These are phyloP conservation scores for Aspergillus aculeatus DNA, from an alignment of 2,329 filamentous ascomycete species.

Conservation along the genomic window DNA sequence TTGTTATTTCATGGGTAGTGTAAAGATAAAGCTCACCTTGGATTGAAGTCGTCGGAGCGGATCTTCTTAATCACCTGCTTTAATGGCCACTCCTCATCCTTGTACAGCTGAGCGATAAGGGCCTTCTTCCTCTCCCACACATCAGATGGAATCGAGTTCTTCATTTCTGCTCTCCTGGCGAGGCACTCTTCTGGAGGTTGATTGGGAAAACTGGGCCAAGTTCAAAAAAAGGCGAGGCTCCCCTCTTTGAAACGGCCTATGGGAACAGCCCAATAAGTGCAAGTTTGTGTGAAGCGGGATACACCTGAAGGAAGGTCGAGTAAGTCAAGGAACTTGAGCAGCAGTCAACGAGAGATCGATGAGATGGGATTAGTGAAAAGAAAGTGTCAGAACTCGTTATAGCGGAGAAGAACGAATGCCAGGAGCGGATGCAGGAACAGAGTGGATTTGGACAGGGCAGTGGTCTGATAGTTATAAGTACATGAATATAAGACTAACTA, in stretches of 20 bases:
- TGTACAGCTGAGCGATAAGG: conserved; percentile 43
- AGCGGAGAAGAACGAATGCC: not conserved
- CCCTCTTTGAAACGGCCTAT: not conserved
- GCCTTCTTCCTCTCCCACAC: conserved; percentile 46
- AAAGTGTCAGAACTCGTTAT: not conserved
- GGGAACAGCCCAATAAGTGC: not conserved
- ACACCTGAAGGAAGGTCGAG: not conserved
- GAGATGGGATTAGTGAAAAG: conserved; percentile 17
- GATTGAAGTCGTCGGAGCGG: conserved; percentile 43
- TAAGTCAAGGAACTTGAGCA: not conserved
- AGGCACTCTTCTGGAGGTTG: not conserved
- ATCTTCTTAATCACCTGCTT: conserved; percentile 48
- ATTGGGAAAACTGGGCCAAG: not conserved
- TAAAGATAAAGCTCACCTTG: conserved; percentile 30
- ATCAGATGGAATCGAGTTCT: conserved; percentile 44
- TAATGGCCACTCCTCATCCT: conserved; percentile 47
- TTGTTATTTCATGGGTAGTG: not conserved
- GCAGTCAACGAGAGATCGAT: conserved; percentile 26
- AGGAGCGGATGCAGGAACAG: not conserved
- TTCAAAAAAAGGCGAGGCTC: not conserved
- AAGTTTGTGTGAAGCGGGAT: not conserved
- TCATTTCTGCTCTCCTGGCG: conserved; percentile 32
- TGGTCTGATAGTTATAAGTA: conserved; percentile 12
- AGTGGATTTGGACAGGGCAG: not conserved
- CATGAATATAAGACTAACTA: not conserved